Conservation (phyloP, 345 rosid genomes). For the Heritiera littoralis region DNA sequence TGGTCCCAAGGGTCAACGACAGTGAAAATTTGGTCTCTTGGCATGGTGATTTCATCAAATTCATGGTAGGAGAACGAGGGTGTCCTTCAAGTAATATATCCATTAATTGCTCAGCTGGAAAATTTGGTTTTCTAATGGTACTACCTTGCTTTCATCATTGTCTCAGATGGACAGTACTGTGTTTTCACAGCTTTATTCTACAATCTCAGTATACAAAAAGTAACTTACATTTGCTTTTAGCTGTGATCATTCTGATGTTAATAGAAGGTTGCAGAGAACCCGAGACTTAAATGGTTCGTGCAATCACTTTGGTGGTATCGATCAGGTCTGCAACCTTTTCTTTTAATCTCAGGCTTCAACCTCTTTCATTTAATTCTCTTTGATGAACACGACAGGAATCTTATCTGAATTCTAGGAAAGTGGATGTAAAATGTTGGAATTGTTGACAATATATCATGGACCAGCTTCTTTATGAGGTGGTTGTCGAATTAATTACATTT, state of each 20-base stretch:
- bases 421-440: conserved; percentile 13
- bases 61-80: neutral
- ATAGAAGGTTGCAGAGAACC: neutral
- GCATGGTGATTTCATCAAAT: conserved; percentile 3
- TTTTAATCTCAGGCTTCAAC: too few relatives aligned
- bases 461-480: conserved; percentile 31
- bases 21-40: neutral
- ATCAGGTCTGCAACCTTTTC: too few relatives aligned
- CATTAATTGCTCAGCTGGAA: conserved; percentile 2
- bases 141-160: neutral
- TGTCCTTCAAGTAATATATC: conserved; percentile 6
- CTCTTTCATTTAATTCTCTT: neutral
- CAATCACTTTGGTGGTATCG: too few relatives aligned
- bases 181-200: neutral
- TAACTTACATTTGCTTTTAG: neutral
- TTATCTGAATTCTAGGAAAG: conserved; percentile 7
- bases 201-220: neutral
- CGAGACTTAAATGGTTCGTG: too few relatives aligned
- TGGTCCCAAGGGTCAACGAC: neutral
- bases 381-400: neutral
- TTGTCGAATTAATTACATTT: conserved; percentile 25
- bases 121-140: neutral
- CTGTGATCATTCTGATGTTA: neutral
- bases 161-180: neutral
- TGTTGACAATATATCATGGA: neutral